Conservation (phyloP, 2,329 filamentous ascomycete species). For the Fusarium graminum region DNA sequence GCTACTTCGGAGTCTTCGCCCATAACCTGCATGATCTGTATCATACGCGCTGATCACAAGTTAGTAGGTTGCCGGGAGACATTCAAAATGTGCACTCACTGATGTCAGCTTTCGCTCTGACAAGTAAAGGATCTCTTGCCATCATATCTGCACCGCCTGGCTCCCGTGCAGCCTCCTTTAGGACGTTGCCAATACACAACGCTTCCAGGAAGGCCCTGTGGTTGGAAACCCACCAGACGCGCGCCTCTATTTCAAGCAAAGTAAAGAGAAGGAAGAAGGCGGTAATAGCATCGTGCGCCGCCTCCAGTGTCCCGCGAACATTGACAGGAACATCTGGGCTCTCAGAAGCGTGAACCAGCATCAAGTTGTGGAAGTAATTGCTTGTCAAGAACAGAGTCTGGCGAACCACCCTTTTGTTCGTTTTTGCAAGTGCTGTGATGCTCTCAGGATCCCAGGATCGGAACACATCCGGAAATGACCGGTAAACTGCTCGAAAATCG, state of each 20-base stretch:
- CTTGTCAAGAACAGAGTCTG: conserved; percentile 84
- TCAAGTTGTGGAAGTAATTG: conserved; percentile 86
- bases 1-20: conserved; percentile 71
- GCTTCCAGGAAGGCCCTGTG: conserved; percentile 84
- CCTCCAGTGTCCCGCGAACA: conserved; percentile 77
- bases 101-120: conserved; percentile 71
- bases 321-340: conserved; percentile 74
- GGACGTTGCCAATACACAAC: conserved; percentile 73
- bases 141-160: conserved; percentile 61
- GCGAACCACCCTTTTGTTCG: conserved; percentile 74
- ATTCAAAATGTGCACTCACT: conserved; percentile 58
- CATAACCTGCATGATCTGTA: conserved; percentile 73
- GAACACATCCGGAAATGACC: conserved; percentile 78
- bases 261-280: conserved; percentile 80
- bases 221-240: conserved; percentile 88
- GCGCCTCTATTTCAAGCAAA: conserved; percentile 77
- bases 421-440: conserved; percentile 68
- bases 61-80: conserved; percentile 15
- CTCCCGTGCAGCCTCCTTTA: conserved; percentile 65
- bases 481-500: conserved; percentile 78
- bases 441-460: conserved; percentile 74
- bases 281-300: conserved; percentile 79
- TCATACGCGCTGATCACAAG: conserved; percentile 65
- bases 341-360: conserved; percentile 81
- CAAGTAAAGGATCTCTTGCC: conserved; percentile 68